Percentiles rank a stretch among this genome's conserved stretches.
These are phyloP conservation scores for Silene vulgaris DNA, from an alignment of 179 eudicot genomes.

Conservation along the genomic window DNA sequence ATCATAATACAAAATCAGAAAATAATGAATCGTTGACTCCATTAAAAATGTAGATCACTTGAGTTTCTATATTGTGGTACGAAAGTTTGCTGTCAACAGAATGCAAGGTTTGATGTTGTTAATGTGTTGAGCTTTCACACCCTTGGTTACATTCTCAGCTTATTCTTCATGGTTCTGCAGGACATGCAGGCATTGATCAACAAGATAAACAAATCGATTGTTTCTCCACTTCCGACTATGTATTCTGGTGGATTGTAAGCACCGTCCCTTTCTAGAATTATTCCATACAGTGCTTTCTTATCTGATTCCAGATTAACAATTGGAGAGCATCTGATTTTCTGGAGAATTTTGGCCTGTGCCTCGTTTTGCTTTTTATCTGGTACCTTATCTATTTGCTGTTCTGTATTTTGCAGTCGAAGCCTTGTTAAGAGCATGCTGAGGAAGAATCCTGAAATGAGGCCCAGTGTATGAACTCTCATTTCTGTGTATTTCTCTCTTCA, in stretches of 20 bases:
- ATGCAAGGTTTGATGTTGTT: neutral
- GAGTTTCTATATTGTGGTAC: too few relatives aligned
- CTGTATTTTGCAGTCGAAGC: constrained; percentile 52
- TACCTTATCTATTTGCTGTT: neutral
- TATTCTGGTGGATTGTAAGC: constrained; percentile 84
- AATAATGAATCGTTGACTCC: too few relatives aligned
- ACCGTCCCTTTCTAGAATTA: neutral
- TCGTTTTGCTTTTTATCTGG: neutral
- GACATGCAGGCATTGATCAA: constrained; percentile 50
- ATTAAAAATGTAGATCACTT: too few relatives aligned
- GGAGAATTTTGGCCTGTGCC: neutral
- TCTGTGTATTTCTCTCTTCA: neutral
- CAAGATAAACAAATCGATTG: constrained; percentile 48
- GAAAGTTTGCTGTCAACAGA: neutral
- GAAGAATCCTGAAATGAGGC: constrained; percentile 82
- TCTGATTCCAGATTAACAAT: neutral
- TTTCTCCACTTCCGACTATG: constrained; percentile 50
- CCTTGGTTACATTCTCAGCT: neutral
- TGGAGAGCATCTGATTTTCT: neutral
- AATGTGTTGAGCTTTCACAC: neutral
- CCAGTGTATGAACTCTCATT: constrained; percentile 60
- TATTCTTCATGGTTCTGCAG: constrained; percentile 15
- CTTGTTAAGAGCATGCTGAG: constrained; percentile 91
- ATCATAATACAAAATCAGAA: too few relatives aligned
- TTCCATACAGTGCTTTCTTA: neutral